Conservation (phyloP, 768 basidiomycete genomes). For the Termitomyces sp. region DNA sequence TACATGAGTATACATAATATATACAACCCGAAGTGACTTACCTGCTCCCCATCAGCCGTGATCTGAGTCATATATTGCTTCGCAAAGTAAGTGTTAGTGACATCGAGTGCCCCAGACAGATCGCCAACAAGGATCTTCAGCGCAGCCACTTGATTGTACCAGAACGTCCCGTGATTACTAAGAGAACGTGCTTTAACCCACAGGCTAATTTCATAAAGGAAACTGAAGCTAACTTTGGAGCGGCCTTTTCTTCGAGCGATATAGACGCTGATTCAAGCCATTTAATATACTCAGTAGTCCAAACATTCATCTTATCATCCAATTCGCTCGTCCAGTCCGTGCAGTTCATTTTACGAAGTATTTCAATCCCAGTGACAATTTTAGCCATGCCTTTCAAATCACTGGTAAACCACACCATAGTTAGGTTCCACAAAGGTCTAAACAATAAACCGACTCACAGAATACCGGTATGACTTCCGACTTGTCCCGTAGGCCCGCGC, state of each 20-base stretch:
- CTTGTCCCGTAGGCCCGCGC: slow-evolving; percentile 31
- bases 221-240: slow-evolving; percentile 40
- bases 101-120: slow-evolving; percentile 37
- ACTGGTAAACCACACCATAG: slow-evolving; percentile 17
- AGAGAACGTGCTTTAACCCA: neutral
- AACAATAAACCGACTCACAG: slow-evolving; percentile 29
- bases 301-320: slow-evolving; percentile 41
- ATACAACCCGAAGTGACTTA: slow-evolving; percentile 11
- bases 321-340: slow-evolving; percentile 49
- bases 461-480: slow-evolving; percentile 47
- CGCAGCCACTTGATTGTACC: slow-evolving; percentile 52
- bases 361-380: slow-evolving; percentile 5
- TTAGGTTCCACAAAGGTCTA: neutral
- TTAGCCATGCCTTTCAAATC: slow-evolving; percentile 50
- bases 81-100: slow-evolving; percentile 45
- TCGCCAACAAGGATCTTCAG: slow-evolving; percentile 51
- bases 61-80: slow-evolving; percentile 49
- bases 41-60: slow-evolving; percentile 51
- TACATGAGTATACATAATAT: neutral
- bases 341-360: slow-evolving; percentile 28
- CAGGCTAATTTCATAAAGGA: neutral
- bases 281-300: slow-evolving; percentile 44
- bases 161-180: slow-evolving; percentile 67
- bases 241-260: slow-evolving; percentile 38
- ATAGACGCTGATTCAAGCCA: slow-evolving; percentile 50